Conservation (phyloP, 2,329 filamentous ascomycete genomes). For the Scedosporium dehoogii region DNA sequence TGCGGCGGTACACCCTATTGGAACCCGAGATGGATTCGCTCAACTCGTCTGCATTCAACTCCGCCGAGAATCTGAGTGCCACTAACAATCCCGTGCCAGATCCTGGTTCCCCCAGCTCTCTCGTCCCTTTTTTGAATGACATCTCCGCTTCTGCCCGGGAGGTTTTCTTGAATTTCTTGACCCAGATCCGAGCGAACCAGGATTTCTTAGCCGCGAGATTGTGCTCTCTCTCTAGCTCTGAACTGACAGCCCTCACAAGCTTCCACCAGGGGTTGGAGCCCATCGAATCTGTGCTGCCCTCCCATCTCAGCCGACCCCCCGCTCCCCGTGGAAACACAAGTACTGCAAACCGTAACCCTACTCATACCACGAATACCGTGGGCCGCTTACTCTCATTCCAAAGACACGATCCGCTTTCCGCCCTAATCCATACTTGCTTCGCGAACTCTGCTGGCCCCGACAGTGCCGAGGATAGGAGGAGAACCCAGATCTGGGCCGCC, state of each 20-base stretch:
- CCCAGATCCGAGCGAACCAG: slow-evolving; percentile 73
- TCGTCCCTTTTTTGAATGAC: slow-evolving; percentile 55
- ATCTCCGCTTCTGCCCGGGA: slow-evolving; percentile 67
- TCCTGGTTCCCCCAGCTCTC: slow-evolving; percentile 27
- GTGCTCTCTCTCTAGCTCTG: slow-evolving; percentile 61
- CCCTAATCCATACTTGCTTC: slow-evolving; percentile 80
- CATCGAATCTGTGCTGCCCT: slow-evolving; percentile 72
- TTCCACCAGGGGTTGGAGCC: slow-evolving; percentile 72
- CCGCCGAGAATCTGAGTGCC: slow-evolving; percentile 29
- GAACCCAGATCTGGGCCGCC: slow-evolving; percentile 81
- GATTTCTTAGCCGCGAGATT: slow-evolving; percentile 81
- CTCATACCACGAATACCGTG: slow-evolving; percentile 44
- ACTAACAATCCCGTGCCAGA: slow-evolving; percentile 36
- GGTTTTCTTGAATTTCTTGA: slow-evolving; percentile 69
- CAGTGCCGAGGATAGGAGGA: slow-evolving; percentile 68
- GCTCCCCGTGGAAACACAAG: slow-evolving; percentile 25
- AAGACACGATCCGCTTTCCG: slow-evolving; percentile 70
- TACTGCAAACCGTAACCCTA: slow-evolving; percentile 7
- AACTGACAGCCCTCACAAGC: slow-evolving; percentile 67
- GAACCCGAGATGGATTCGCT: slow-evolving; percentile 60
- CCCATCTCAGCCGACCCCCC: slow-evolving; percentile 42
- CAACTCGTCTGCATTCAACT: slow-evolving; percentile 30
- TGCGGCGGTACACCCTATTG: slow-evolving; percentile 58
- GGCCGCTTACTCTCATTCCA: slow-evolving; percentile 83
- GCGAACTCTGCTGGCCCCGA: slow-evolving; percentile 75